phyloP scores from a whole-genome alignment of 2,329 filamentous ascomycete species.

The Beauveria rudraprayagi region DNA sequence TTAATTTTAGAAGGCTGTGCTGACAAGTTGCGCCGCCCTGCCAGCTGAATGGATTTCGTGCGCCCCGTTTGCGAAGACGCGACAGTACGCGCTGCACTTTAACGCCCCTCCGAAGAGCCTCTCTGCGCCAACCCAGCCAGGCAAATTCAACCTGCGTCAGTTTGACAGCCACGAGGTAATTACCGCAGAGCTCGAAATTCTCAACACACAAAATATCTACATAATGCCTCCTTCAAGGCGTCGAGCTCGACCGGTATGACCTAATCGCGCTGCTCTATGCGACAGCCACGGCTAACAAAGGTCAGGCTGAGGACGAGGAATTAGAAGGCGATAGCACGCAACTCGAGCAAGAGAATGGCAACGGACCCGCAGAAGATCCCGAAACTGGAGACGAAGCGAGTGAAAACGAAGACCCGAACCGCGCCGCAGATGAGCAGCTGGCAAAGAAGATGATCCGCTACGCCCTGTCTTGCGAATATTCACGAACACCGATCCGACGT shows the following conservation, averaged over 20 bases:
- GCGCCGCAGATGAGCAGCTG: slow-evolving; percentile 41
- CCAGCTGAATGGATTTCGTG: neutral
- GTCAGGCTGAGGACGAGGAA: slow-evolving; percentile 23
- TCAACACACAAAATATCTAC: neutral
- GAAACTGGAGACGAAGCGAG: slow-evolving; percentile 32
- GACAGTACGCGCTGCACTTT: slow-evolving; percentile 1
- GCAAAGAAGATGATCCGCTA: slow-evolving; percentile 63
- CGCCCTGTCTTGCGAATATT: slow-evolving; percentile 57
- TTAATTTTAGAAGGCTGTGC: neutral
- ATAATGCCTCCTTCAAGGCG: slow-evolving; percentile 16
- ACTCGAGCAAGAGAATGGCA: slow-evolving; percentile 23
- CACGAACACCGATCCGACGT: slow-evolving; percentile 50
- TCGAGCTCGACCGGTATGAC: slow-evolving; percentile 25
- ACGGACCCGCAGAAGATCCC: slow-evolving; percentile 24
- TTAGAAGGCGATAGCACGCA: slow-evolving; percentile 25
- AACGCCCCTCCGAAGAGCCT: neutral
- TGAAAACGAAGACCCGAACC: slow-evolving; percentile 24
- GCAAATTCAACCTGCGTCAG: neutral
- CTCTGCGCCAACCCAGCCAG: neutral
- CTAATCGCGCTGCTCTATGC: neutral
- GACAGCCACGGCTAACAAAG: neutral
- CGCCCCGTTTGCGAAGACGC: neutral
- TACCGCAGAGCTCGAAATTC: neutral
- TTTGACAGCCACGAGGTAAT: too few relatives aligned
- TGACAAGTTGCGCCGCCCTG: neutral